Evolutionary conservation across 176 grass and related monocot genomes (phyloP).

Genomic region (Rhipidocladum racemiflorum): DNA sequence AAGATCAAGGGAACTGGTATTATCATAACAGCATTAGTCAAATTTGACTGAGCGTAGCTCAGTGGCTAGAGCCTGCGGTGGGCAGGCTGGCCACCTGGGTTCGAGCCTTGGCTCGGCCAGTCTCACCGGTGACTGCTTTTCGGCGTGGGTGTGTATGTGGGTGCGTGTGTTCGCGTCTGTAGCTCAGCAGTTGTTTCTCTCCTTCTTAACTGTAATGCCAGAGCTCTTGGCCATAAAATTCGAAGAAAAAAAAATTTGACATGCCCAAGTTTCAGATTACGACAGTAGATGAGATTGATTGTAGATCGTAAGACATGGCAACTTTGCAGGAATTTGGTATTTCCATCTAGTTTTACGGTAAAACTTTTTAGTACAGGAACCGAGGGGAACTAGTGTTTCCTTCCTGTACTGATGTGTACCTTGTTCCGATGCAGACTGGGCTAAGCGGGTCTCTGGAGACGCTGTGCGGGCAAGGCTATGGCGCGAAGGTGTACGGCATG

Average conservation of each 20-base stretch:
- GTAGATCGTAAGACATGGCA: not conserved
- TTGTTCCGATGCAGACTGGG: constrained; percentile 28
- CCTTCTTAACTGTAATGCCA: too few species aligned
- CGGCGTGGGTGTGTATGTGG: too few species aligned
- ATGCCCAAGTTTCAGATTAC: not conserved
- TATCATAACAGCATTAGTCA: too few species aligned
- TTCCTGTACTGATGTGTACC: not conserved
- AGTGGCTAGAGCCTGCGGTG: too few species aligned
- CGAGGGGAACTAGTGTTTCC: not conserved
- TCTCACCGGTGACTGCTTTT: too few species aligned
- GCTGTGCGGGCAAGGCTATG: constrained; percentile 43
- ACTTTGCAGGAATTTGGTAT: not conserved
- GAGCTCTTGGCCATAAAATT: too few species aligned
- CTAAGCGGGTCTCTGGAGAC: constrained; percentile 47
- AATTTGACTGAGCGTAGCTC: too few species aligned
- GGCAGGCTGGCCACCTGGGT: too few species aligned
- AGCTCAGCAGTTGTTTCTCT: too few species aligned
- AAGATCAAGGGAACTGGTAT: not conserved
- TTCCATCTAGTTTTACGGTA: not conserved
- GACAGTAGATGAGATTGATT: not conserved
- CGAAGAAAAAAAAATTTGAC: too few species aligned
- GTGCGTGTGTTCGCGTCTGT: too few species aligned
- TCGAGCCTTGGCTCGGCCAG: too few species aligned
- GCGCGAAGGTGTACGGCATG: constrained; percentile 35
- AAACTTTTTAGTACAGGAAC: not conserved